Base-by-base conservation (phyloP, 2,329 filamentous ascomycete genomes). In the Myotisia sp. region DNA sequence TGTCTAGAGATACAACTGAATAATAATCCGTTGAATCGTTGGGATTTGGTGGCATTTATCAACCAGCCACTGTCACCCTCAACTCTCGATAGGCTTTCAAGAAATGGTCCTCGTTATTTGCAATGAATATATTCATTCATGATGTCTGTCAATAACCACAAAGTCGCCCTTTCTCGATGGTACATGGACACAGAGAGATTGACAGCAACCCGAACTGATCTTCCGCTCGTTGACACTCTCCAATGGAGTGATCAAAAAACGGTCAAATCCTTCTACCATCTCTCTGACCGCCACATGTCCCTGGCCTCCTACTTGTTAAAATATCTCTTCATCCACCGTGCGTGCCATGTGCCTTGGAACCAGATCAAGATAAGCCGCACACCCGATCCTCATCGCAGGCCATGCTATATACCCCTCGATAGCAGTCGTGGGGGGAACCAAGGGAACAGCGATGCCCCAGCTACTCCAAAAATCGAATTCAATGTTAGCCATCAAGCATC, bases 401-500 rank as follows among this genome's bases (percentile, higher is more conserved):
- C 74, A 0, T 74, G 67, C 45, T 74, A 67, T 37, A 54, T 67
- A 7, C 56, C 14, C 48, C 58, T 1, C 18, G 22, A 6, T 6
- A 52, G 37, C 18, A 34, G 43, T 32, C 34, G 24, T 17, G 22
- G 33, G 13, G 52, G 37, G 16, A 34, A 43, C 33, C 34, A 26
- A 16, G 22, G 33, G 13, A 19, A 35, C 18, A 34, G 37, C 10
- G 19, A 29, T 18, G 12, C 27, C 26, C 2, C 32, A 38, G 20
- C 35, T n/a, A 41, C 45, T 20, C 43, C 47, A 1, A 44, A 44
- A 6, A 54, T 75, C 23, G 71, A 77, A 42, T 78, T 78, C 58
- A 78, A 78, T 42, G 63, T 77, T 36, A 73, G 67, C 20, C 74
- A 78, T 42, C 74, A 78, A 51, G 71, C 70, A 12, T 71, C 70